These are phyloP conservation scores for Coemansia sp. DNA, from an alignment of 192 early-diverging fungal genomes.

Conservation along the genomic window DNA sequence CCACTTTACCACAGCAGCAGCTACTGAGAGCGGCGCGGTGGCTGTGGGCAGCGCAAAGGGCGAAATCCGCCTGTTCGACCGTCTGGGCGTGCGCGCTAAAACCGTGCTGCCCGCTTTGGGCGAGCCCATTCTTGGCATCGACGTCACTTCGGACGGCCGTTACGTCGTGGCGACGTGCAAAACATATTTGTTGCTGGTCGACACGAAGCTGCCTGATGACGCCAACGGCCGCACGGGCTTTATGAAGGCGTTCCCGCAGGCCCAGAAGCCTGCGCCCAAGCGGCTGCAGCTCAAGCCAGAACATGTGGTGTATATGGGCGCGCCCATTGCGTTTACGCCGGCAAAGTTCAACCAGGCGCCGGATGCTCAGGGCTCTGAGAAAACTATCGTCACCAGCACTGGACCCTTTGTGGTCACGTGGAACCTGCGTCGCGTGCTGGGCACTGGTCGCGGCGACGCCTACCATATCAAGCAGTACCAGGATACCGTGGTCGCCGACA, in stretches of 20 bases:
- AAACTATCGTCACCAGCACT: slow-evolving; percentile 84
- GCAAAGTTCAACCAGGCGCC: slow-evolving; percentile 85
- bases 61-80: slow-evolving; percentile 83
- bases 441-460: slow-evolving; percentile 67
- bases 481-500: slow-evolving; percentile 83
- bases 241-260: slow-evolving; percentile 65
- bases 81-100: slow-evolving; percentile 78
- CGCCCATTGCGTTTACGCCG: slow-evolving; percentile 72
- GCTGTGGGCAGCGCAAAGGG: slow-evolving; percentile 83
- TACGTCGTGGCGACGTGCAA: slow-evolving; percentile 88
- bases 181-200: slow-evolving; percentile 79
- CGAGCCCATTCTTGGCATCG: slow-evolving; percentile 85
- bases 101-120: slow-evolving; percentile 82
- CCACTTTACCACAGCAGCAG: slow-evolving; percentile 70
- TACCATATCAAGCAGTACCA: slow-evolving; percentile 88
- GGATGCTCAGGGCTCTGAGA: slow-evolving; percentile 61
- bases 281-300: slow-evolving; percentile 83
- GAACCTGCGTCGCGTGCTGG: slow-evolving; percentile 83
- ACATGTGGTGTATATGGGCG: slow-evolving; percentile 81
- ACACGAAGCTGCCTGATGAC: slow-evolving; percentile 64
- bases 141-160: slow-evolving; percentile 82
- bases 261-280: slow-evolving; percentile 65
- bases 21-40: slow-evolving; percentile 77
- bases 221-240: slow-evolving; percentile 63
- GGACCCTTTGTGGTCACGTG: slow-evolving; percentile 90